Percentiles rank a stretch among this genome's conserved stretches.
Conservation (phyloP, 306 rosid species). For the Vicia sativa region DNA sequence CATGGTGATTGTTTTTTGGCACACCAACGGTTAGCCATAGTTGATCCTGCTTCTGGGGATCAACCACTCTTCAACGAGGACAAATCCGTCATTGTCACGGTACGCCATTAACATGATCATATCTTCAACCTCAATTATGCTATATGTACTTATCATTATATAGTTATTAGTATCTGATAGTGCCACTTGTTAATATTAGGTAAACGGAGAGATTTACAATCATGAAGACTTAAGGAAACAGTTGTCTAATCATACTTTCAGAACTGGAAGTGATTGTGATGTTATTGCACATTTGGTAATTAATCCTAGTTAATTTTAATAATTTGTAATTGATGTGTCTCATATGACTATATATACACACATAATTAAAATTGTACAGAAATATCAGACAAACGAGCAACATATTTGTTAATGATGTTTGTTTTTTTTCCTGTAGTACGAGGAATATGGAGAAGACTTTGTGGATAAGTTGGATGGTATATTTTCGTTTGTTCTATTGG, state of each 20-base stretch:
- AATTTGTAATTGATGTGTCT: too few relatives aligned
- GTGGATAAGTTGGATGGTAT: conserved; percentile 92
- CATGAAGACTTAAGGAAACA: conserved; percentile 82
- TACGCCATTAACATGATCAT: conserved; percentile 30
- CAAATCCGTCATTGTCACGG: conserved; percentile 81
- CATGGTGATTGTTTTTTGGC: conserved; percentile 82
- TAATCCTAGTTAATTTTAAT: background rate
- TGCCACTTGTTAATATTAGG: conserved; percentile 41
- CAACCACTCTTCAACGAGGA: conserved; percentile 97
- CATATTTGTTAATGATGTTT: conserved; percentile 12
- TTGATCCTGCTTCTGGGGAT: conserved; percentile 99
- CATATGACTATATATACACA: too few relatives aligned
- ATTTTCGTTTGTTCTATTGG: conserved; percentile 87
- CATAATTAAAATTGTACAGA: too few relatives aligned
- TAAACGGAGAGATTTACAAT: conserved; percentile 95
- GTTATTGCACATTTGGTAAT: conserved; percentile 87
- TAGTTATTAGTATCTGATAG: background rate
- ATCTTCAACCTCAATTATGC: background rate
- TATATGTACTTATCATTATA: background rate
- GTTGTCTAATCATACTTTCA: conserved; percentile 68
- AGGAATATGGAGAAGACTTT: conserved; percentile 83
- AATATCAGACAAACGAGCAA: too few relatives aligned
- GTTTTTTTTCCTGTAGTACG: conserved; percentile 55
- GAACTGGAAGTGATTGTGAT: conserved; percentile 95
- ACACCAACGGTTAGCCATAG: conserved; percentile 90